phyloP scores from a whole-genome alignment of 208 protist genomes.

The Trypanosoma scelopori region DNA sequence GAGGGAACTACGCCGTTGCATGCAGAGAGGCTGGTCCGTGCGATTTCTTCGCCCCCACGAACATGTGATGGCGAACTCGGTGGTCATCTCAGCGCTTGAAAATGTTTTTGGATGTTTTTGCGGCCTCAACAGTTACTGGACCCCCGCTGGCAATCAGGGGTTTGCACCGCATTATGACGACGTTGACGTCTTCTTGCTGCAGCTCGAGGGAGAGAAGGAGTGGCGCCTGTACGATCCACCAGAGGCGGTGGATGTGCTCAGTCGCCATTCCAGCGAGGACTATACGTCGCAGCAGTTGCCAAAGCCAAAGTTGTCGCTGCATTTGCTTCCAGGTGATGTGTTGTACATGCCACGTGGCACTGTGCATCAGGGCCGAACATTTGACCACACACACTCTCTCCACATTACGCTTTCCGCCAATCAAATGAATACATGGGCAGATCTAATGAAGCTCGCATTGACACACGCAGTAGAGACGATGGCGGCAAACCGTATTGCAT shows the following conservation, averaged over 20 bases:
- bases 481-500: constrained; percentile 54
- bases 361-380: constrained; percentile 90
- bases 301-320: constrained; percentile 55
- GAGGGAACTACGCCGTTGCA: constrained; percentile 46
- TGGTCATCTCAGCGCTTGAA: constrained; percentile 80
- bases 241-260: constrained; percentile 60
- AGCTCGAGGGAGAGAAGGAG: constrained; percentile 92
- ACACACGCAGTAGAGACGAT: constrained; percentile 50
- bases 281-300: constrained; percentile 80
- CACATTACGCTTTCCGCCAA: constrained; percentile 94
- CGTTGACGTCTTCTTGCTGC: constrained; percentile 95
- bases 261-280: constrained; percentile 73
- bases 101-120: constrained; percentile 79
- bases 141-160: constrained; percentile 84
- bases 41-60: constrained; percentile 86
- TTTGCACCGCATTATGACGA: constrained; percentile 97
- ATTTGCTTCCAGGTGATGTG: constrained; percentile 88
- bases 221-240: constrained; percentile 91
- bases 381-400: constrained; percentile 61
- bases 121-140: constrained; percentile 95
- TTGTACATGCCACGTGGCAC: constrained; percentile 95
- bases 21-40: constrained; percentile 77
- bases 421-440: constrained; percentile 78
- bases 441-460: constrained; percentile 44
- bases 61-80: constrained; percentile 55